Conservation (phyloP, 129 eudicot genomes). For the Silybum marianum region DNA sequence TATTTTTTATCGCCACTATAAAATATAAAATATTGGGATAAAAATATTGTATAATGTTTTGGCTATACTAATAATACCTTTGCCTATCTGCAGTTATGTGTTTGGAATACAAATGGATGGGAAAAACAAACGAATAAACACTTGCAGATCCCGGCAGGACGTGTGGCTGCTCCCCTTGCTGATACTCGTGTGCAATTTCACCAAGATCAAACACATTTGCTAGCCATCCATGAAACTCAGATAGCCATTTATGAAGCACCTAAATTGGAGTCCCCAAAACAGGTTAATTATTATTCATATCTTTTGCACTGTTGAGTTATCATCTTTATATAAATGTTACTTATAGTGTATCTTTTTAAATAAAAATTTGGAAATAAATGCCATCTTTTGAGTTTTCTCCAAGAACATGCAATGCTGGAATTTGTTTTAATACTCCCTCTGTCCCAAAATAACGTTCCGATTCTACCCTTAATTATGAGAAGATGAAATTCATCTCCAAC, state of each 20-base stretch:
- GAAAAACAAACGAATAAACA: conserved; percentile 47
- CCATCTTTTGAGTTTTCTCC: neutral
- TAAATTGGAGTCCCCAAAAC: conserved; percentile 43
- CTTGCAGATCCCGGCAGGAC: conserved; percentile 40
- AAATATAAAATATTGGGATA: neutral
- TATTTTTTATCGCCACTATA: neutral
- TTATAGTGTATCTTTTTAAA: neutral
- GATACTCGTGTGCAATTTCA: conserved; percentile 46
- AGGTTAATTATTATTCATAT: conserved; percentile 39
- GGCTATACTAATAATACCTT: neutral
- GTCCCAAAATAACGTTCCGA: neutral
- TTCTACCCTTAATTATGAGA: neutral
- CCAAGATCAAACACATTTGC: conserved; percentile 45
- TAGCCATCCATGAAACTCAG: conserved; percentile 58
- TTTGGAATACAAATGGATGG: conserved; percentile 54
- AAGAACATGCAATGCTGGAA: neutral
- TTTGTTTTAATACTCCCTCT: neutral
- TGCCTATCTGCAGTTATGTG: conserved; percentile 35
- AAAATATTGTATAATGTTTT: neutral
- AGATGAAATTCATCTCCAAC: no score
- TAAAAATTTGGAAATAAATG: neutral
- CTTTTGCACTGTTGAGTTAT: neutral
- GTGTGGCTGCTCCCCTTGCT: conserved; percentile 40
- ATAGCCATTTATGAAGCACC: conserved; percentile 57
- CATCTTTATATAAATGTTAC: neutral